These are phyloP conservation scores for Capsella bursapastoris DNA, from an alignment of 345 rosid species.

Conservation along the genomic window DNA sequence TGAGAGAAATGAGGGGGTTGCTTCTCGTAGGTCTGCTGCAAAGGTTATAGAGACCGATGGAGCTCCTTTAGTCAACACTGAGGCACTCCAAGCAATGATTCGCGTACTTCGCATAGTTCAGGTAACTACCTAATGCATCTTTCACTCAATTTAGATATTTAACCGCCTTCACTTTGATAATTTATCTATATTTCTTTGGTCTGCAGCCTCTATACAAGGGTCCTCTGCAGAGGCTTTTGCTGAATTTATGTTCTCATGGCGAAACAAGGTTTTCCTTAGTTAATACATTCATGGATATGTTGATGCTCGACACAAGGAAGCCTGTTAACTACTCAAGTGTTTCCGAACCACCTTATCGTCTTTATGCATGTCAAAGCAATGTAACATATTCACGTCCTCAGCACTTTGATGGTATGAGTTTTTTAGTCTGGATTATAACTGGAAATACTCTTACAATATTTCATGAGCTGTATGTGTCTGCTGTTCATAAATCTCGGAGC, in stretches of 20 bases:
- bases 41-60: slow-evolving; percentile 92
- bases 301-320: slow-evolving; percentile 76
- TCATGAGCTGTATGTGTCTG: slow-evolving; percentile 3
- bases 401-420: slow-evolving; percentile 72
- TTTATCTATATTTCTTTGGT: slow-evolving; percentile 20
- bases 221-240: slow-evolving; percentile 84
- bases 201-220: slow-evolving; percentile 94
- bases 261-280: slow-evolving; percentile 81
- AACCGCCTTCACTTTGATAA: slow-evolving; percentile 19
- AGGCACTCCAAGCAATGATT: slow-evolving; percentile 85
- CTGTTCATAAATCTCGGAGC: neutral
- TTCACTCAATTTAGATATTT: slow-evolving; percentile 1
- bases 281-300: slow-evolving; percentile 83
- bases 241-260: slow-evolving; percentile 89
- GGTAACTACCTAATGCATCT: slow-evolving; percentile 60
- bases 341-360: slow-evolving; percentile 73
- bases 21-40: slow-evolving; percentile 69
- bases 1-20: slow-evolving; percentile 62
- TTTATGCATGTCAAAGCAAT: slow-evolving; percentile 90
- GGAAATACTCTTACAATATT: neutral
- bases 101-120: slow-evolving; percentile 92
- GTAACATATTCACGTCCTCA: slow-evolving; percentile 95
- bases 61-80: slow-evolving; percentile 79
- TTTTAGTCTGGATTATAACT: slow-evolving; percentile 7
- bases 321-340: slow-evolving; percentile 51